Conservation (phyloP, 345 rosid species). For the Lepidium sativum region DNA sequence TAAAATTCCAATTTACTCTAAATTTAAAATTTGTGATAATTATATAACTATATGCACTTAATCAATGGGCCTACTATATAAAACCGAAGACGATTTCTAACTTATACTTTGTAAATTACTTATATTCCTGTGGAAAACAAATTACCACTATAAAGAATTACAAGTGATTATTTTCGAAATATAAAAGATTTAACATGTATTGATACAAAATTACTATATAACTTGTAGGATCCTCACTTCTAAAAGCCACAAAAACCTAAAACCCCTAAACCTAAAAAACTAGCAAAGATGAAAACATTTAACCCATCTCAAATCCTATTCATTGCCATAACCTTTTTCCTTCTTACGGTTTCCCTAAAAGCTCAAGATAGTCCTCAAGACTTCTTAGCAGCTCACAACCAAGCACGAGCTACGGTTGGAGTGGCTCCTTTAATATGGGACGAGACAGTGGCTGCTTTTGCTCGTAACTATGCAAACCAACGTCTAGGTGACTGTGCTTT, state of each 20-base stretch:
- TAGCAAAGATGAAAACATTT: slow-evolving; percentile 7
- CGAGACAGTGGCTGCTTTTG: slow-evolving; percentile 32
- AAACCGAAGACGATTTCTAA: not conserved
- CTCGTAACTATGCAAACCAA: slow-evolving; percentile 29
- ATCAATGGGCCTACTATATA: not conserved
- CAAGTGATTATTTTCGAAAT: not conserved
- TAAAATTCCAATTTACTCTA: not conserved
- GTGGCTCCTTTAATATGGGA: slow-evolving; percentile 46
- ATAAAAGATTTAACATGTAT: not conserved
- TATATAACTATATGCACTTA: not conserved
- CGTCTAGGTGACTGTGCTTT: slow-evolving; percentile 34
- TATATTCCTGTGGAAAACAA: not conserved
- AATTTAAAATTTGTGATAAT: not conserved
- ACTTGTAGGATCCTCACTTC: not conserved
- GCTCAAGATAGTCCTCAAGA: slow-evolving; percentile 40
- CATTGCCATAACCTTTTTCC: slow-evolving; percentile 8
- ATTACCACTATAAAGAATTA: not conserved
- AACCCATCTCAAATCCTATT: slow-evolving; percentile 7
- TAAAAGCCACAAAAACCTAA: not conserved
- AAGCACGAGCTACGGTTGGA: slow-evolving; percentile 37
- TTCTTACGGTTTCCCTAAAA: slow-evolving; percentile 4
- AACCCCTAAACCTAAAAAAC: not conserved
- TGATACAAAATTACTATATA: slow-evolving; percentile 12
- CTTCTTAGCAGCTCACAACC: slow-evolving; percentile 42
- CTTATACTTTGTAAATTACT: not conserved